Percentiles rank a stretch among this genome's conserved stretches.
Conservation (phyloP, 2,329 filamentous ascomycete genomes). For the Coniochaeta pulveracea region DNA sequence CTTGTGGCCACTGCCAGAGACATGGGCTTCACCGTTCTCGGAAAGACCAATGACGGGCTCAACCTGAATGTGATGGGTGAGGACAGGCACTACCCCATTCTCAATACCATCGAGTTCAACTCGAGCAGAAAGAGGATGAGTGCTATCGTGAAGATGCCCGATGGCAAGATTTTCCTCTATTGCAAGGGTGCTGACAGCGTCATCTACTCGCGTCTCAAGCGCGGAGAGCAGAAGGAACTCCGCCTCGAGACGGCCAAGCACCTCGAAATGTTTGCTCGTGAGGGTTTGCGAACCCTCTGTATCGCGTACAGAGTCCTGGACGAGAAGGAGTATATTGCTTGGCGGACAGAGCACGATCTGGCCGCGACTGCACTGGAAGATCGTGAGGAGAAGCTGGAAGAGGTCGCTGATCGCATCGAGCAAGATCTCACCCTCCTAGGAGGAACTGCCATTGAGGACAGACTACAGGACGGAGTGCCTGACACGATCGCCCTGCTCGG, state of each 20-base stretch:
- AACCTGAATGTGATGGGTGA: constrained; percentile 78
- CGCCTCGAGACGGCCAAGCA: constrained; percentile 80
- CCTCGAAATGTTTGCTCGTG: constrained; percentile 90
- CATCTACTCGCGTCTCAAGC: constrained; percentile 83
- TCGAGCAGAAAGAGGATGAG: constrained; percentile 96
- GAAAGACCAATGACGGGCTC: constrained; percentile 68
- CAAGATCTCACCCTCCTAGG: constrained; percentile 79
- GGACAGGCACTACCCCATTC: constrained; percentile 72
- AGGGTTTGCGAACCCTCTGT: constrained; percentile 89
- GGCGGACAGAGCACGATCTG: constrained; percentile 78
- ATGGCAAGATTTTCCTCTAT: constrained; percentile 79
- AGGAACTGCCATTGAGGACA: constrained; percentile 94
- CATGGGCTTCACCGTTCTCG: constrained; percentile 87
- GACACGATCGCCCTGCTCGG: constrained; percentile 88
- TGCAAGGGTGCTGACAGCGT: constrained; percentile 98
- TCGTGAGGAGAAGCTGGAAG: constrained; percentile 87
- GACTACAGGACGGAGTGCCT: constrained; percentile 90
- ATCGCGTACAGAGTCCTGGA: constrained; percentile 73
- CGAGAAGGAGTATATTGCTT: constrained; percentile 73
- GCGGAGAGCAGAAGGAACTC: constrained; percentile 76
- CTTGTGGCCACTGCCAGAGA: constrained; percentile 90
- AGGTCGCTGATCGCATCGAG: constrained; percentile 82
- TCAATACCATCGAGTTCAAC: constrained; percentile 97
- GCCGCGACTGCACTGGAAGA: constrained; percentile 76
- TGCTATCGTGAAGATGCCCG: constrained; percentile 88